Conservation (phyloP, 305 asterid genomes). For the Rubia peregrina region DNA sequence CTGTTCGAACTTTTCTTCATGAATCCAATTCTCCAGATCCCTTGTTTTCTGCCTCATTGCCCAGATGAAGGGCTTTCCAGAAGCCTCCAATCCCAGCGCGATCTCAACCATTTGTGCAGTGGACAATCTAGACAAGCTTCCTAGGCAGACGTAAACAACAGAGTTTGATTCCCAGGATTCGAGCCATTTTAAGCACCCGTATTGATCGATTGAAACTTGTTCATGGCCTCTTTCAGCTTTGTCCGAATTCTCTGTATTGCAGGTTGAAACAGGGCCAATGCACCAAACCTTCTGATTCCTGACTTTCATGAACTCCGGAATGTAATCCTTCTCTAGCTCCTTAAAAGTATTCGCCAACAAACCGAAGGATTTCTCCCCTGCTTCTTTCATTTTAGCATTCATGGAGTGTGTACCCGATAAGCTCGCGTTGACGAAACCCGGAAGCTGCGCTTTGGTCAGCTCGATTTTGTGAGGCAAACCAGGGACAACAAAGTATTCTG, state of each 20-base stretch:
- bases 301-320: slow-evolving; percentile 25
- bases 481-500: slow-evolving; percentile 42
- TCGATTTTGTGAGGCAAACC: slow-evolving; percentile 37
- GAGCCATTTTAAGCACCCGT: slow-evolving; percentile 3
- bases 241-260: slow-evolving; percentile 15
- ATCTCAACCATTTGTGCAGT: slow-evolving; percentile 26
- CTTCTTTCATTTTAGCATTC: slow-evolving; percentile 26
- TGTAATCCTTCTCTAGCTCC: slow-evolving; percentile 34
- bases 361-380: slow-evolving; percentile 38
- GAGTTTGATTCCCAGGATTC: slow-evolving; percentile 10
- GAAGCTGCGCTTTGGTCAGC: slow-evolving; percentile 36
- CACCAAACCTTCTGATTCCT: slow-evolving; percentile 29
- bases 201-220: slow-evolving; percentile 1
- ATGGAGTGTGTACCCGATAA: slow-evolving; percentile 22
- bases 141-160: slow-evolving; percentile 29
- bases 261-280: slow-evolving; percentile 36
- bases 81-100: slow-evolving; percentile 39
- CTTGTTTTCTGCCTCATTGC: slow-evolving; percentile 26
- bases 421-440: slow-evolving; percentile 13
- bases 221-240: slow-evolving; percentile 3
- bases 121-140: slow-evolving; percentile 25
- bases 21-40: slow-evolving; percentile 35
- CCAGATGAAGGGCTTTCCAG: slow-evolving; percentile 39
- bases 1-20: slow-evolving; percentile 27
- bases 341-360: slow-evolving; percentile 42